Conservation (phyloP, 2,329 filamentous ascomycete species). For the Hypoxylon sp. region DNA sequence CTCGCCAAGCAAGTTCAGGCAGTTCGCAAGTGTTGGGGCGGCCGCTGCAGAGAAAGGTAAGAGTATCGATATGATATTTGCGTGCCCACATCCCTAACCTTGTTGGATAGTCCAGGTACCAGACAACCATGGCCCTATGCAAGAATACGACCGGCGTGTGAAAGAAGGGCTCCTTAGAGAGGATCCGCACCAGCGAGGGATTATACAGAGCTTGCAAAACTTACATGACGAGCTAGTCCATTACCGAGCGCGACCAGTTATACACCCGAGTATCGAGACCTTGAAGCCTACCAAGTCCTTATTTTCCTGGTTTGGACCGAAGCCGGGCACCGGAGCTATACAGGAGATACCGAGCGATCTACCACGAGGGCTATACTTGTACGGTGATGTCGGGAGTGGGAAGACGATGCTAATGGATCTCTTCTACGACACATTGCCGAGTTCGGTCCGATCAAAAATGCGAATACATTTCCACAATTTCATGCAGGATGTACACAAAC, state of each 20-base stretch:
- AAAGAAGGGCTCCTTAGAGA: slow-evolving; percentile 80
- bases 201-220: slow-evolving; percentile 90
- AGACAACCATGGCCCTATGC: slow-evolving; percentile 77
- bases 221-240: slow-evolving; percentile 84
- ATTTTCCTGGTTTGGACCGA: slow-evolving; percentile 73
- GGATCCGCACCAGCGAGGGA: slow-evolving; percentile 91
- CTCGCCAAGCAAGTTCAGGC: slow-evolving; percentile 33
- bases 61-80: slow-evolving; percentile 7
- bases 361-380: slow-evolving; percentile 93
- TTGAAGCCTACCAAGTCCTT: slow-evolving; percentile 71
- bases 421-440: slow-evolving; percentile 92
- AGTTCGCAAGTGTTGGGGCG: slow-evolving; percentile 44
- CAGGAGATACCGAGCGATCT: slow-evolving; percentile 77
- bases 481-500: slow-evolving; percentile 97
- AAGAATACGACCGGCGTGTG: slow-evolving; percentile 90
- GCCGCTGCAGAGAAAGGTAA: slow-evolving; percentile 44
- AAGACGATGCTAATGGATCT: slow-evolving; percentile 99
- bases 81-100: slow-evolving; percentile 20
- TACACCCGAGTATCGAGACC: slow-evolving; percentile 83
- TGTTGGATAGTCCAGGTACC: slow-evolving; percentile 33
- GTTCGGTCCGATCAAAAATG: slow-evolving; percentile 84
- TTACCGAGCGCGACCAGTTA: slow-evolving; percentile 81
- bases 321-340: slow-evolving; percentile 58
- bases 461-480: slow-evolving; percentile 99
- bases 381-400: slow-evolving; percentile 94